These are phyloP conservation scores for Meyerozyma smithsonii DNA, from an alignment of 1,139 yeast genomes.

Conservation along the genomic window DNA sequence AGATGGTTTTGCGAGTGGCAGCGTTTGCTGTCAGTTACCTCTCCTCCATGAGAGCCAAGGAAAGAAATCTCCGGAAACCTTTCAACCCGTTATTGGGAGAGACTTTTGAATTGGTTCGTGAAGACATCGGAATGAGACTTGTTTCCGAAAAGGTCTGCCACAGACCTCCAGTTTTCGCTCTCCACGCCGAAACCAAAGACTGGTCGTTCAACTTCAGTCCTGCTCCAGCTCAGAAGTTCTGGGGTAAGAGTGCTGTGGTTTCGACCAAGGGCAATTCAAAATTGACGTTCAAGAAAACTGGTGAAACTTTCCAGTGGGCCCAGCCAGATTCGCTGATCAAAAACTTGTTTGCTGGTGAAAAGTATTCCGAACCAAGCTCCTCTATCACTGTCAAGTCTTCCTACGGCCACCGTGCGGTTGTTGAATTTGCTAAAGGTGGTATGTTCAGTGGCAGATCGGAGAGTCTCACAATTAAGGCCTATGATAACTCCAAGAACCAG, in stretches of 20 bases:
- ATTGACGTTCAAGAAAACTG: slow-evolving; percentile 52
- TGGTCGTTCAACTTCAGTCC: slow-evolving; percentile 81
- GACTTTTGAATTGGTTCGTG: slow-evolving; percentile 78
- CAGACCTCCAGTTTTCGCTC: slow-evolving; percentile 78
- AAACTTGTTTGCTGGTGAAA: slow-evolving; percentile 90
- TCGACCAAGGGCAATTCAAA: slow-evolving; percentile 66
- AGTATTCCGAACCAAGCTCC: slow-evolving; percentile 85
- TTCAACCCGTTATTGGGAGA: slow-evolving; percentile 90
- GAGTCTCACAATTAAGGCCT: slow-evolving; percentile 58
- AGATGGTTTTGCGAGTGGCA: slow-evolving; percentile 65
- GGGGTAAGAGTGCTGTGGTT: slow-evolving; percentile 92
- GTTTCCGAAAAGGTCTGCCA: slow-evolving; percentile 78
- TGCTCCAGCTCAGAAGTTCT: slow-evolving; percentile 82
- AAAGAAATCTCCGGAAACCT: slow-evolving; percentile 78
- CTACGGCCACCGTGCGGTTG: slow-evolving; percentile 61
- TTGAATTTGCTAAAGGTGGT: slow-evolving; percentile 66
- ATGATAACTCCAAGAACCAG: slow-evolving; percentile 30
- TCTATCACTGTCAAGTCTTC: slow-evolving; percentile 64
- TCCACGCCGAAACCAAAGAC: slow-evolving; percentile 62
- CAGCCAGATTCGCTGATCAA: slow-evolving; percentile 82
- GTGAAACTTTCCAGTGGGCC: slow-evolving; percentile 72
- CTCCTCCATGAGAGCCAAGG: slow-evolving; percentile 67
- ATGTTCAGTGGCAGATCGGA: slow-evolving; percentile 90
- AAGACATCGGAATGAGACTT: slow-evolving; percentile 65
- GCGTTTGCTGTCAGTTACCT: slow-evolving; percentile 77